Percentiles rank a stretch among this genome's conserved stretches.
Conservation (phyloP, 805 yeast species). For the Candida krabiensis region DNA sequence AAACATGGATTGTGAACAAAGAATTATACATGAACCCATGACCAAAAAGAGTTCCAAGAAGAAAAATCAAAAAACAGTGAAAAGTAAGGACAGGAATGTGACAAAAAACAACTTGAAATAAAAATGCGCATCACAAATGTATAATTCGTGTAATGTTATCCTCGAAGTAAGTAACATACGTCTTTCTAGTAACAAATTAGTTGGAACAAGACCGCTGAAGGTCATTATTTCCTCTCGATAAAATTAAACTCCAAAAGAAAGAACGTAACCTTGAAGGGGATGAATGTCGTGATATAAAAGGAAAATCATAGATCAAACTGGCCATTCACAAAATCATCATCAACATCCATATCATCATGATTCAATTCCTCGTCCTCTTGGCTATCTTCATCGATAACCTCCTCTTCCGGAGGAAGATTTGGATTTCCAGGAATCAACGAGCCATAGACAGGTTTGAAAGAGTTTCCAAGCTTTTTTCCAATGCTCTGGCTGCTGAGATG, state of each 20-base stretch:
- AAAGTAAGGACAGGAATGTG: background rate
- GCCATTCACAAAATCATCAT: slow-evolving; percentile 85
- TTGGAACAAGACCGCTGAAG: too few species aligned
- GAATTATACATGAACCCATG: background rate
- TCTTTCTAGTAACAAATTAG: too few species aligned
- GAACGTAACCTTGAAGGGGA: too few species aligned
- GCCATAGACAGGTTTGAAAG: slow-evolving; percentile 48
- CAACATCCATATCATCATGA: slow-evolving; percentile 50
- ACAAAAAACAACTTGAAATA: too few species aligned
- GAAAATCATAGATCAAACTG: slow-evolving; percentile 67
- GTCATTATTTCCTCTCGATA: too few species aligned
- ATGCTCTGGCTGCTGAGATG: slow-evolving; percentile 48
- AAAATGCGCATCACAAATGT: background rate
- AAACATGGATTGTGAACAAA: background rate
- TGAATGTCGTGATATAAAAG: too few species aligned
- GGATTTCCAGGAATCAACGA: slow-evolving; percentile 81
- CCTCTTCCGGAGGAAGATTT: slow-evolving; percentile 78
- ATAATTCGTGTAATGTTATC: too few species aligned
- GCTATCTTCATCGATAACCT: slow-evolving; percentile 73
- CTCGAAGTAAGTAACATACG: too few species aligned
- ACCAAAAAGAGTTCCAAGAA: background rate
- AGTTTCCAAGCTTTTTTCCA: slow-evolving; percentile 37
- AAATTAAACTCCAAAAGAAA: too few species aligned
- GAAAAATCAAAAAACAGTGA: background rate
- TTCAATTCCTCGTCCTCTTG: slow-evolving; percentile 40